Evolutionary conservation across 192 early-diverging fungal genomes (phyloP).

Genomic region (Coemansia sp.): DNA sequence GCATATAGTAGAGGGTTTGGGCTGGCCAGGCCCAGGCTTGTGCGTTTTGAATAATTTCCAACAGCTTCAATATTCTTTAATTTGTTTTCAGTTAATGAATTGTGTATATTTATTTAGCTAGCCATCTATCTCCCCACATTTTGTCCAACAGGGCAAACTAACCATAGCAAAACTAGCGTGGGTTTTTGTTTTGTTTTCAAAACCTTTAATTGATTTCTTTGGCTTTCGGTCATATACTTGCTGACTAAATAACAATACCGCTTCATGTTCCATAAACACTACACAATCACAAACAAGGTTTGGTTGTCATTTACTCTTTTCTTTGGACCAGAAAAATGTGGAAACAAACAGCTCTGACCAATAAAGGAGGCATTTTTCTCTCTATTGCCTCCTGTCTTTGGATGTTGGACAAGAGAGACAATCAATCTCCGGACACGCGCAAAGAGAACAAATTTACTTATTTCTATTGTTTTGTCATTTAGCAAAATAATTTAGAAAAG

Average conservation of each 20-base stretch:
- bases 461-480: slow-evolving; percentile 6
- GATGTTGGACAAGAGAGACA: neutral
- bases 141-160: neutral
- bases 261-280: neutral
- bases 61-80: neutral
- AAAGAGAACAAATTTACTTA: neutral
- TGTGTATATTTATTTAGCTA: neutral
- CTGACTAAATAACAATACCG: neutral
- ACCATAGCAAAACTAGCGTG: neutral
- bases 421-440: slow-evolving; percentile 3
- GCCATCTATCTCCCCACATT: neutral
- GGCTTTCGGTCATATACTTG: neutral
- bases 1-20: slow-evolving; percentile 12
- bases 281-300: neutral
- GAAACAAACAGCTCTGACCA: neutral
- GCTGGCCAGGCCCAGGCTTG: slow-evolving; percentile 22
- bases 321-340: neutral
- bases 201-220: neutral
- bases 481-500: neutral
- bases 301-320: neutral
- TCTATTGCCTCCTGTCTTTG: slow-evolving; percentile 2
- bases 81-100: neutral
- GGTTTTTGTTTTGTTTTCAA: neutral
- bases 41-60: slow-evolving; percentile 9
- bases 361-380: neutral